Base-by-base conservation (phyloP, 2,329 filamentous ascomycete species). In the Sporothrix mexicana region DNA sequence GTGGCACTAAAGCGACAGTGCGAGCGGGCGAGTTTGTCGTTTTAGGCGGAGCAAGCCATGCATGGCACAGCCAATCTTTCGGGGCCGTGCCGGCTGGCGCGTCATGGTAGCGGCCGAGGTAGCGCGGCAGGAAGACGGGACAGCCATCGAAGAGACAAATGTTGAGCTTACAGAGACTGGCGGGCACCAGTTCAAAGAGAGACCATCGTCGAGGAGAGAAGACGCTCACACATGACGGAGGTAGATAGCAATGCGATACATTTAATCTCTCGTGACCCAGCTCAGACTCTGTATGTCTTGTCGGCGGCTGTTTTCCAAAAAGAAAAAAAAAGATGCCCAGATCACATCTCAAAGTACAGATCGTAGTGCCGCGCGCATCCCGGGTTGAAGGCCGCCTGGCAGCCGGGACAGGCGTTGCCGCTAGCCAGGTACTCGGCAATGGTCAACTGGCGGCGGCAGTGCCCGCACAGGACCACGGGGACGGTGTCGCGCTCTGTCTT, bases 331-430 rank as follows among this genome's bases (percentile, higher is more conserved):
- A 30, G 30, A 30, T 5, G 30, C 2, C 30, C 5, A 2, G 30
- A 45, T 71, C 57, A 71, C 71, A 73, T 71, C 41, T 71, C 73
- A 61, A 74, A 74, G 43, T 74, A 74, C 4, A 73, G 36, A 13
- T 71, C 62, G 47, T 74, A 74, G 36, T 74, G 73, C 15, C n/a
- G 49, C 1, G 73, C 70, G 47, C 73, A 74, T 59, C 68, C 73
- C 1, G 73, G 73, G 53, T 74, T 74, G 45, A 74, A 74, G 0
- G 68, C 68, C 3, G 71, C 51, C 20, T 30, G 45, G 30, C 73
- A 74, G 43, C 45, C 67, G 0, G 73, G 73, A 36, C 73, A 74
- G 3, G 45, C 20, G n/a, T 69, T 71, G 43, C n/a, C 25, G 47
- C 73, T 69, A 5, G 43, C 10, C 23, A 74, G 10, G 41, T 74